Conservation (phyloP, 441 rosid species). For the Erysimum cheiri region DNA sequence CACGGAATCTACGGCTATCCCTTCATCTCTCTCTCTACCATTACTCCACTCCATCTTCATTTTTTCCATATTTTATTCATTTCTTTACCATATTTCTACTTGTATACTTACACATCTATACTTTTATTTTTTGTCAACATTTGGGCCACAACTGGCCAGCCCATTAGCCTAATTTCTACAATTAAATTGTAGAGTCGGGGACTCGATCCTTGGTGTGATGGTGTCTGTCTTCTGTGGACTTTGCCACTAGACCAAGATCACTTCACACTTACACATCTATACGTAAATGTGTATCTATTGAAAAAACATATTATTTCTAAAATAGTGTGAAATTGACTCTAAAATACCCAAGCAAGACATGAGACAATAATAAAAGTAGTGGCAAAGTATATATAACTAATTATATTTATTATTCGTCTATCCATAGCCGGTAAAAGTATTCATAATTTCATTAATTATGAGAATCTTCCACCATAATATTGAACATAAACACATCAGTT, state of each 20-base stretch:
- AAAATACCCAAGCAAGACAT: background rate
- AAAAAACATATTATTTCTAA: background rate
- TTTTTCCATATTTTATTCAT: background rate
- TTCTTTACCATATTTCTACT: background rate
- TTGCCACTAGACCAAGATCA: too few relatives aligned
- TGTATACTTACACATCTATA: background rate
- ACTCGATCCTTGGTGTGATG: too few relatives aligned
- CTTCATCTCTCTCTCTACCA: constrained; percentile 35
- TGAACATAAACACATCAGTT: background rate
- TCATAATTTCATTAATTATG: background rate
- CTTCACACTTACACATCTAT: too few relatives aligned
- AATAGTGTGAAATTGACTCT: constrained; percentile 15
- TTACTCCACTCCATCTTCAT: constrained; percentile 29
- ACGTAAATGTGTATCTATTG: background rate
- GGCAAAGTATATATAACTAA: background rate
- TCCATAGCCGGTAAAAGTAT: background rate
- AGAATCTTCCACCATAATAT: background rate
- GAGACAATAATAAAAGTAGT: background rate
- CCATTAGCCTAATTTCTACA: too few relatives aligned
- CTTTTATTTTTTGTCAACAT: too few relatives aligned
- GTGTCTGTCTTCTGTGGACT: too few relatives aligned
- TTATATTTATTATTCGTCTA: too few relatives aligned
- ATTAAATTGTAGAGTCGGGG: too few relatives aligned
- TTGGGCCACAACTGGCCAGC: too few relatives aligned
- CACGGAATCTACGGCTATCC: constrained; percentile 59